Evolutionary conservation across 1,139 yeast genomes (phyloP).

Genomic region (Protomyces macrosporus): DNA sequence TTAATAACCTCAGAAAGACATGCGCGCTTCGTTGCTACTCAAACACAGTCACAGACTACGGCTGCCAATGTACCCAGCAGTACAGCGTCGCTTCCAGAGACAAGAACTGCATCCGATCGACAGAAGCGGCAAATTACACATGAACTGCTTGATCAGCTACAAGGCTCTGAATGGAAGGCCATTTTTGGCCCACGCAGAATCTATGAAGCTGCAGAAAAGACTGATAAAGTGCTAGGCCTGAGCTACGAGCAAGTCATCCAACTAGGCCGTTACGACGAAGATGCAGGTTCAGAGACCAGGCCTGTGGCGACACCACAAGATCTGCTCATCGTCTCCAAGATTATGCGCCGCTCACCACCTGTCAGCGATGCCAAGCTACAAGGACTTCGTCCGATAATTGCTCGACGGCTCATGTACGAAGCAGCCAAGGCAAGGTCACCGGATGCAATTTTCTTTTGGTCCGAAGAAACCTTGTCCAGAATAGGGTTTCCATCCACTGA

Average conservation of each 20-base stretch:
- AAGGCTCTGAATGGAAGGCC: background rate
- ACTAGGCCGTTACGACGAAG: background rate
- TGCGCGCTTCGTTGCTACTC: too few relatives aligned
- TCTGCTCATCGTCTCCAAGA: slow-evolving; percentile 10
- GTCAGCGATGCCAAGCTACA: background rate
- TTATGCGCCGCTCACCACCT: slow-evolving; percentile 16
- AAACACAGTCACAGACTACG: too few relatives aligned
- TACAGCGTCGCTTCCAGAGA: too few relatives aligned
- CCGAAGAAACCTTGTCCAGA: slow-evolving; percentile 9
- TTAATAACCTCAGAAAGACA: too few relatives aligned
- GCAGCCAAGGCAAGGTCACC: slow-evolving; percentile 1
- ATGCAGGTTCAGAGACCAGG: background rate
- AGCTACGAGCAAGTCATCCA: background rate
- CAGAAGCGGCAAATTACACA: too few relatives aligned
- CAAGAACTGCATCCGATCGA: too few relatives aligned
- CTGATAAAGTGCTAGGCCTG: slow-evolving; percentile 4
- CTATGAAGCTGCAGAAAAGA: slow-evolving; percentile 10
- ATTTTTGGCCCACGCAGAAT: slow-evolving; percentile 14
- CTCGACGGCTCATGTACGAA: background rate
- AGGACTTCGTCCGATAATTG: background rate
- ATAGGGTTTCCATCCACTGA: background rate
- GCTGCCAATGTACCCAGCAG: too few relatives aligned
- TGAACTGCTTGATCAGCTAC: too few relatives aligned
- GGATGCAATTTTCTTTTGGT: slow-evolving; percentile 8
- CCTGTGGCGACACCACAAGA: background rate